These are phyloP conservation scores for Rosa persica DNA, from an alignment of 306 rosid genomes.

Conservation along the genomic window DNA sequence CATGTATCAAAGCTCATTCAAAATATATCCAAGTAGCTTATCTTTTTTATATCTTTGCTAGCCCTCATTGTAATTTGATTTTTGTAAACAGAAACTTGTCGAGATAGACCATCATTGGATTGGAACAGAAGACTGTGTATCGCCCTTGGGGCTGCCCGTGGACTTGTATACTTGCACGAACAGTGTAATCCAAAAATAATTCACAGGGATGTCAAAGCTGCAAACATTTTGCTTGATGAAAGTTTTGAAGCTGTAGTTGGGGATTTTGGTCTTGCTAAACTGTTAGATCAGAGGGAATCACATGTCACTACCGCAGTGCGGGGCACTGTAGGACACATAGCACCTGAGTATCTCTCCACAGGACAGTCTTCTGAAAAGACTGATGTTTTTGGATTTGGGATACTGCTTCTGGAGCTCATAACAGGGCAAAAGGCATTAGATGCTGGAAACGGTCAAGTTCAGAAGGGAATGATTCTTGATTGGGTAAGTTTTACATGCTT, in stretches of 20 bases:
- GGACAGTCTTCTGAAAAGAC: constrained; percentile 97
- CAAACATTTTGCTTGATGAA: constrained; percentile 86
- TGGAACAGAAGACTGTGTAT: constrained; percentile 78
- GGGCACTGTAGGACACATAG: constrained; percentile 94
- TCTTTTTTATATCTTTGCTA: constrained; percentile 16
- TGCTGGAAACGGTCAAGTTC: constrained; percentile 87
- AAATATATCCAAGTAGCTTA: neutral
- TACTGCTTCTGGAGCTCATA: constrained; percentile 83
- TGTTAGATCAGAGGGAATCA: constrained; percentile 90
- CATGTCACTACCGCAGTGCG: constrained; percentile 97
- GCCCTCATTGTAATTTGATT: neutral
- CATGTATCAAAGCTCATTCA: neutral
- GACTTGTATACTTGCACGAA: constrained; percentile 88
- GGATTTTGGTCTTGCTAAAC: constrained; percentile 96
- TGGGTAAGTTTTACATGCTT: constrained; percentile 52
- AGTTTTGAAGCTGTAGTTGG: constrained; percentile 96
- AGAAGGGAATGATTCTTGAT: constrained; percentile 95
- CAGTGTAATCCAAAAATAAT: constrained; percentile 92
- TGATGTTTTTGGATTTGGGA: constrained; percentile 94
- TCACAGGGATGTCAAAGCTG: constrained; percentile 99
- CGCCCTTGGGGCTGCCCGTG: constrained; percentile 88
- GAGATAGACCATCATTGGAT: constrained; percentile 77
- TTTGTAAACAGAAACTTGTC: constrained; percentile 51
- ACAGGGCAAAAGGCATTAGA: constrained; percentile 89
- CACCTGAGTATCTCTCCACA: constrained; percentile 91